A percentile compares a stretch with the other conserved stretches of the same genome.
Conservation (phyloP, 2,329 filamentous ascomycete species). For the Neonectria magnoliae region DNA sequence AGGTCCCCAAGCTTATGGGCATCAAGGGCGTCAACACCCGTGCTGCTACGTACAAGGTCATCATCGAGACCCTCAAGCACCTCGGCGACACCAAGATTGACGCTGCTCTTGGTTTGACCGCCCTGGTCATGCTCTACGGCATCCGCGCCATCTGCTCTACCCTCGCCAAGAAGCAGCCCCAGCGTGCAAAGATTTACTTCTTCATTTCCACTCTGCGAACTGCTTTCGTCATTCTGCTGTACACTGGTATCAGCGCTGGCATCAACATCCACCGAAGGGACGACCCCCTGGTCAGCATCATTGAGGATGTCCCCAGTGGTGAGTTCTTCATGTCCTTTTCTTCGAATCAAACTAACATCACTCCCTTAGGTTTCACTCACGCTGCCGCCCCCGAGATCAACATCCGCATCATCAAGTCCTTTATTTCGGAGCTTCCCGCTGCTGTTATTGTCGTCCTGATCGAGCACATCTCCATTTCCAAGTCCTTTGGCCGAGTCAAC, state of each 20-base stretch:
- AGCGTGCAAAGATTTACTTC: constrained; percentile 76
- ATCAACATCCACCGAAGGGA: constrained; percentile 68
- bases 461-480: constrained; percentile 85
- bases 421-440: constrained; percentile 74
- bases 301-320: constrained; percentile 77
- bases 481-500: constrained; percentile 83
- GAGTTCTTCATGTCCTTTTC: constrained; percentile 36
- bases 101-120: constrained; percentile 77
- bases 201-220: constrained; percentile 82
- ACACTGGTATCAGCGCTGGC: constrained; percentile 79
- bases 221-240: constrained; percentile 82
- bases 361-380: constrained; percentile 70
- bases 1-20: constrained; percentile 62
- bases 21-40: constrained; percentile 62
- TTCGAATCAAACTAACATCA: not conserved
- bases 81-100: constrained; percentile 67
- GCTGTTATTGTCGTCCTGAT: constrained; percentile 82
- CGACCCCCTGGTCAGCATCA: constrained; percentile 70
- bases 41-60: constrained; percentile 58
- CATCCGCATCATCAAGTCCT: constrained; percentile 67
- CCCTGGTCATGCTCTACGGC: constrained; percentile 73
- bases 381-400: constrained; percentile 73
- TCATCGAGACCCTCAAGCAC: constrained; percentile 61
- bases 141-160: constrained; percentile 71
- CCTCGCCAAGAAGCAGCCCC: constrained; percentile 73